Evolutionary conservation across 768 basidiomycete species (phyloP), one percentile per base, ranked within the genome.

Genomic region (Favolaschia claudopus): DNA sequence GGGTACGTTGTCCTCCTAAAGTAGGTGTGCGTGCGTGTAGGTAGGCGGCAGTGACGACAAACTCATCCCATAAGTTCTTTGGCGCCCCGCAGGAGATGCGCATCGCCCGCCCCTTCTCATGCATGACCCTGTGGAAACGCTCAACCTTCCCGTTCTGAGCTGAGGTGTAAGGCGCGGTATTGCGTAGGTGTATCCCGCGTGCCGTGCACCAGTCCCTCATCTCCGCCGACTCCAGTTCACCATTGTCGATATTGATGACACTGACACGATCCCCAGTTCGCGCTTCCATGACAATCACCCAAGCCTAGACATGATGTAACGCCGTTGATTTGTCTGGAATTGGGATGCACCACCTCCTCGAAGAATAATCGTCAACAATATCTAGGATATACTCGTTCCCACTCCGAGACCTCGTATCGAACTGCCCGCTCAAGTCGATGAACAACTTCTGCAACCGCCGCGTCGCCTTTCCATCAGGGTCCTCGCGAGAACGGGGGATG

Each of bases 71-170:
- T 0, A 69, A 54, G 43, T 67, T 65, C 7, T 61, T 33, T 0
- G 76, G 76, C 3, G 65, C 51, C 1, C 63, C 55, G 12, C 65
- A 62, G 9, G 66, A 66, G n/a, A 70, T 47, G 0, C 62, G 64
- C 74, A 77, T 76, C 0, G 73, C 58, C 0, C 63, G 56, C 3
- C 65, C 71, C 29, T 72, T 69, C 8, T 59, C 62, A 43, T 77
- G 63, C 6, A 77, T 55, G 0, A 74, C 77, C 7, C 65, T 63
- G 47, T 81, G 76, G 34, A 74, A 49, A 0, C 72, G 67, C 47
- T 81, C 75, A 3, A 74, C 74, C 7, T 62, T 57, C 2, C 79
- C 75, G 54, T 73, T 79, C 9, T 76, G 71, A 0, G 69, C 70
- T 20, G 75, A 78, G 4, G 73, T 78, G 62, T 79, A 67, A 0